Evolutionary conservation across 352 stramenopile species (phyloP), one percentile per base, ranked within the genome.

Genomic region (Phytopythium litorale): DNA sequence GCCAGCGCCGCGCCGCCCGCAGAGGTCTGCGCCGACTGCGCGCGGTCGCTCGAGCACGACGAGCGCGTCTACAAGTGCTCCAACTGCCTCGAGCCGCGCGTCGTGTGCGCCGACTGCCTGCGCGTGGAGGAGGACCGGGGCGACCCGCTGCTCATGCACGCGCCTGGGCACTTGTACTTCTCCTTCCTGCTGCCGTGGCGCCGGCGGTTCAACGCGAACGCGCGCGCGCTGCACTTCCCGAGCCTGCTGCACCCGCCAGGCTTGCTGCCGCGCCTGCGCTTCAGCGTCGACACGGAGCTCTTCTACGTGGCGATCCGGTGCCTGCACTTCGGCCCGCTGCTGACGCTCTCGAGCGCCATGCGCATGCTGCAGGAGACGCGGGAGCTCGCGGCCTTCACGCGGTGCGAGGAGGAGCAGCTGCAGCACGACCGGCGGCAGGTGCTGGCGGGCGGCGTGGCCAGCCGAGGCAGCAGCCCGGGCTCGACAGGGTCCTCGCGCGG

Each of bases 121-220:
- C 51, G 23, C 0, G 43, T 53, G n/a, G 77, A 86, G 69, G 77
- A 86, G 62, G 2, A 40, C 6, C n/a, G 12, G 16, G 21, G 28
- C 7, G 54, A 60, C 19, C 54, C 54, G 40, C 38, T 50, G 33
- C 43, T 33, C 5, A 49, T 55, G 5, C 77, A 86, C 40, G 51
- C 66, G 3, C 69, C 72, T 1, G 77, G 77, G 3, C 77, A 86
- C 51, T 35, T 81, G 48, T 86, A 86, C 62, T 61, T 79, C 49
- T 66, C 53, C 13, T 43, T 76, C 63, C 30, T 69, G 64, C 23
- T 61, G 63, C 7, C 45, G 23, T 33, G 43, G 58, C 38, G 46
- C 0, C 35, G 45, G 15, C 13, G 53, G 18, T 63, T 51, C 46
- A 11, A 50, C 54, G 1, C 66, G 35, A 12, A 42, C 75, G 25